Evolutionary conservation across 257 asterid species (phyloP), one percentile per base, ranked within the genome.

Genomic region (Salvia rosmarinus): DNA sequence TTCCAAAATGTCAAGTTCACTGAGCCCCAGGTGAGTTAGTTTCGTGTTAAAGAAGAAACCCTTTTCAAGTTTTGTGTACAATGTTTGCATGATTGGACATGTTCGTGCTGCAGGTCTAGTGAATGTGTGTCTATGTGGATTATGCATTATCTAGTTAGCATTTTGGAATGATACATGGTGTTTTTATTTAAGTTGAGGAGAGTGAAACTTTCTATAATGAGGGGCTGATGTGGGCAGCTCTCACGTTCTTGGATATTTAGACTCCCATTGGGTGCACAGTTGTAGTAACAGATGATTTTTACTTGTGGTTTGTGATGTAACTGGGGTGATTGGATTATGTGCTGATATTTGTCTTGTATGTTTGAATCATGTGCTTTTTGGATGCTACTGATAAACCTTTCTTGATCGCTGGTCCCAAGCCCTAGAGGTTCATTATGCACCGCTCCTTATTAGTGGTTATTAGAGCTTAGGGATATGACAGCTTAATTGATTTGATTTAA

Each of bases 1-100:
- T 70, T 81, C 67, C 88, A 82, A 67, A 21, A 32, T 34, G 80
- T 19, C 84, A 82, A 77, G 62, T 85, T 80, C 80, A 85, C 86
- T 0, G 81, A 76, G 70, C 86, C 90, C 44, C 88, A 84, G 86
- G 88, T 81, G 47, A 73, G 78, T 64, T 60, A 32, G 73, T 75
- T 69, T 23, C 17, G 42, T 40, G 58, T 39, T 58, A 65, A 34
- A 21, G 19, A 37, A 1, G 62, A 47, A 19, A 44, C 35, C 9
- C 14, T 37, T 34, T 28, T 17, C 4, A 7, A 11, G 14, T 54
- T 39, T 10, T 1, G 44, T 9, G 25, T 42, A 30, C 40, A 14
- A 25, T 47, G 56, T 39, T 64, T 46, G n/a, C 59, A 63, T 39
- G 67, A 20, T 35, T 43, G 52, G 73, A 35, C 21, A 63, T 50